These are phyloP conservation scores for Ceriops decandra DNA, from an alignment of 345 rosid genomes.

Conservation along the genomic window DNA sequence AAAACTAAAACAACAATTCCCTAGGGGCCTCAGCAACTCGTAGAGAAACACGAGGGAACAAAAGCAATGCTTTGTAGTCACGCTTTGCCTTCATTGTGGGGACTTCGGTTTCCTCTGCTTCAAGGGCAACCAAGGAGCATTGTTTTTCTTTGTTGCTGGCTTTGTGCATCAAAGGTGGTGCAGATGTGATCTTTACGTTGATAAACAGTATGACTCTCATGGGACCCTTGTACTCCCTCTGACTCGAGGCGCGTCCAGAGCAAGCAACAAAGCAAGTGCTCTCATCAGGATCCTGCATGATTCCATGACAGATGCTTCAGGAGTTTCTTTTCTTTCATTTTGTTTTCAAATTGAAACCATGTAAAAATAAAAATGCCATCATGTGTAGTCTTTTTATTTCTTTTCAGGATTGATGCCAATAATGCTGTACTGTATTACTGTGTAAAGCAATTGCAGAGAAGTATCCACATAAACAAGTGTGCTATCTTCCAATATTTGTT, in stretches of 20 bases:
- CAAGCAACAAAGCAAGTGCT: constrained; percentile 67
- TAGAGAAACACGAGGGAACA: constrained; percentile 60
- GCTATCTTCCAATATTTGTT: background rate
- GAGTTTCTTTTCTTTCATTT: constrained; percentile 27
- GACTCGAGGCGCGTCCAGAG: constrained; percentile 59
- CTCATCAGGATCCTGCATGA: constrained; percentile 67
- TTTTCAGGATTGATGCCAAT: constrained; percentile 6
- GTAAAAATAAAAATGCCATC: constrained; percentile 12
- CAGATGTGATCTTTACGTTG: constrained; percentile 45
- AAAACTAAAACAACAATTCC: no score
- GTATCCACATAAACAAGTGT: background rate
- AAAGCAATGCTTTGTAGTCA: constrained; percentile 45
- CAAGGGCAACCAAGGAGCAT: constrained; percentile 53
- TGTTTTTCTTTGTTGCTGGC: constrained; percentile 64
- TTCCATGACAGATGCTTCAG: constrained; percentile 48
- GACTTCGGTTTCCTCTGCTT: constrained; percentile 42
- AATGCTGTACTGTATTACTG: constrained; percentile 6
- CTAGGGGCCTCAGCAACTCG: constrained; percentile 60
- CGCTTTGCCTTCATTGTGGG: constrained; percentile 41
- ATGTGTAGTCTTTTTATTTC: constrained; percentile 14
- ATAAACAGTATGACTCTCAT: constrained; percentile 53
- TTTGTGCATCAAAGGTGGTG: constrained; percentile 63
- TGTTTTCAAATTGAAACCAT: constrained; percentile 25
- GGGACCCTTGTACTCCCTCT: constrained; percentile 63
- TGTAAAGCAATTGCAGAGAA: background rate